Evolutionary conservation across 2,329 filamentous ascomycete species (phyloP).

Genomic region (Myriosclerotinia scirpicola): DNA sequence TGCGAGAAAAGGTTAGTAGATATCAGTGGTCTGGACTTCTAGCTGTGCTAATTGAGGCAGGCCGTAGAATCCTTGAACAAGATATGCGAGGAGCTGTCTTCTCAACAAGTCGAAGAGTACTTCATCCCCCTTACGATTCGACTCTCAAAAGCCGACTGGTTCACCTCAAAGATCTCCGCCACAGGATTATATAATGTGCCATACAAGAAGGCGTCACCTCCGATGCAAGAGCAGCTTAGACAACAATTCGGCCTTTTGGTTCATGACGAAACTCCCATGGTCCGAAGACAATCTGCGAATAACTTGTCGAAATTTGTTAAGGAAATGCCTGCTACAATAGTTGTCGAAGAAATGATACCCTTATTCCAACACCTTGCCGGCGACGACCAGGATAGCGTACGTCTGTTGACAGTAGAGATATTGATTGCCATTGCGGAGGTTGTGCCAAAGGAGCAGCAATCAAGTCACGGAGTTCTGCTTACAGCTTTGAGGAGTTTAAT

Average conservation of each 20-base stretch:
- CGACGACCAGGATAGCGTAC: constrained; percentile 97
- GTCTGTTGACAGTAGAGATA: constrained; percentile 92
- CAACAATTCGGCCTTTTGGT: constrained; percentile 91
- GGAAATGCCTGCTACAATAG: constrained; percentile 86
- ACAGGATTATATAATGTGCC: constrained; percentile 92
- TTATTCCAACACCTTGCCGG: constrained; percentile 95
- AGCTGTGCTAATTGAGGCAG: constrained; percentile 48
- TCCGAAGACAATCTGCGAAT: constrained; percentile 92
- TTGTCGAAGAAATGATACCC: constrained; percentile 98
- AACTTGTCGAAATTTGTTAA: constrained; percentile 97
- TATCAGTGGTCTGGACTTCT: background rate
- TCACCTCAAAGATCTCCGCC: constrained; percentile 98
- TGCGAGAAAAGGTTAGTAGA: constrained; percentile 83
- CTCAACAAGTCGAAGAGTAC: constrained; percentile 92
- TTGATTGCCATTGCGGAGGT: constrained; percentile 95
- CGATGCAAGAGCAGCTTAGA: constrained; percentile 87
- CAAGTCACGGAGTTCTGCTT: constrained; percentile 89
- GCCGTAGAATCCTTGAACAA: constrained; percentile 99
- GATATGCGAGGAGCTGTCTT: constrained; percentile 89
- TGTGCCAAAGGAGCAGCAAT: constrained; percentile 96
- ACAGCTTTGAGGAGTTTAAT: constrained; percentile 90
- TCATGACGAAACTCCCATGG: constrained; percentile 99
- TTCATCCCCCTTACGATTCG: constrained; percentile 95
- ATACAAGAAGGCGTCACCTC: constrained; percentile 84
- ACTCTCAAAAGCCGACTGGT: constrained; percentile 99